Evolutionary conservation across 2,329 filamentous ascomycete genomes (phyloP), one percentile per base, ranked within the genome.

Genomic region (Cladosporium sp.): DNA sequence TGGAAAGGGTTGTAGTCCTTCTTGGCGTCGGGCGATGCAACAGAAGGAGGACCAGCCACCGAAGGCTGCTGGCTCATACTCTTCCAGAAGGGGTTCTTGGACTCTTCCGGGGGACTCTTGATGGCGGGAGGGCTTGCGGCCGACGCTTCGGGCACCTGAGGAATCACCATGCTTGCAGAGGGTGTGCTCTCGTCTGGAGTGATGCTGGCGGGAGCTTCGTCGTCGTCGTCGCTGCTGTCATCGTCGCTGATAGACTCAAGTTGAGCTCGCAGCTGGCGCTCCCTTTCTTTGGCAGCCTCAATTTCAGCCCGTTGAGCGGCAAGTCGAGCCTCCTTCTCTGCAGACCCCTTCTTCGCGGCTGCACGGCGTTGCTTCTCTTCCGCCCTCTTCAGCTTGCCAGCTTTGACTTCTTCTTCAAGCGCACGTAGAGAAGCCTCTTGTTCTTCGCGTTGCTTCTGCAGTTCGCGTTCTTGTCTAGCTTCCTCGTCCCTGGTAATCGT

Each of bases 1-100:
- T 96, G 91, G 88, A 98, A 99, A 5, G 95, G 95, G 76, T 99
- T 99, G 11, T 92, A 98, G n/a, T 91, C 93, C 26, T 86, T 84
- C 64, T 74, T 75, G 54, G 72, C 72, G 48, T 72, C 69, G n/a
- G 67, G 69, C 23, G 69, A 75, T 57, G 82, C 75, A 25, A 82
- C 74, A 26, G 81, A 83, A 76, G 81, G 80, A 69, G 77, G 77
- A 21, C 76, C 69, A 46, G 77, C 70, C 46, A 79, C 75, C 28
- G 78, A 66, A 1, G 81, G 75, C n/a, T 79, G 78, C 87, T 82
- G 90, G 58, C 88, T 89, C 83, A 96, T 88, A 81, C 93, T 95
- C 79, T 90, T 92, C 82, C 94, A 92, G 82, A 96, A 99, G 2
- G 95, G 95, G 75, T 98, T 98, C 77, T 91, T 94, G 73, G 92